A percentile compares a stretch with the other conserved stretches of the same genome.
Conservation (phyloP, 2,329 filamentous ascomycete genomes). For the Cladosporium cucumerinum region DNA sequence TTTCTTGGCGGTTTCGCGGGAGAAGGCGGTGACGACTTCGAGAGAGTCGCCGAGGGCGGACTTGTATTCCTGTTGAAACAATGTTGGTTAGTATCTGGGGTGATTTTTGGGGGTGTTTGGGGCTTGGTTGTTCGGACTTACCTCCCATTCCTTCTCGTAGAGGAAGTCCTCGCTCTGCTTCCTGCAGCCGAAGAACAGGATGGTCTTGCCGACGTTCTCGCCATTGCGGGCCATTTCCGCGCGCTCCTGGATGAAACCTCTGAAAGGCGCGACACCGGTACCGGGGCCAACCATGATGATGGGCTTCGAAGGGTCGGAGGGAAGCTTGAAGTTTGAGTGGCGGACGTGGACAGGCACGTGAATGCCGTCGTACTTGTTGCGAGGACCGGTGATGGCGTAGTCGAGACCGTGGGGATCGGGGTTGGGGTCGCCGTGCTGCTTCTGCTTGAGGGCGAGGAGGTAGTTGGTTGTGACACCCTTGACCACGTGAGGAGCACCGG, state of each 20-base stretch:
- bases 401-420: slow-evolving; percentile 80
- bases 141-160: slow-evolving; percentile 88
- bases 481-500: slow-evolving; percentile 73
- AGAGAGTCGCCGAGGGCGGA: slow-evolving; percentile 82
- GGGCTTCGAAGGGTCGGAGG: slow-evolving; percentile 89
- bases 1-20: slow-evolving; percentile 80
- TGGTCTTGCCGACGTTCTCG: slow-evolving; percentile 76
- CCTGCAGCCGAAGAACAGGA: slow-evolving; percentile 95
- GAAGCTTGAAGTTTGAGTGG: slow-evolving; percentile 98
- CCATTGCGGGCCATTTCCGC: slow-evolving; percentile 78
- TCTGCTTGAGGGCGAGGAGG: slow-evolving; percentile 88
- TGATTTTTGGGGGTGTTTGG: slow-evolving; percentile 15
- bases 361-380: slow-evolving; percentile 95
- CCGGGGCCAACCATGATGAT: slow-evolving; percentile 95
- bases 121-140: slow-evolving; percentile 48
- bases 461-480: slow-evolving; percentile 98
- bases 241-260: slow-evolving; percentile 90
- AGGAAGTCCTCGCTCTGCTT: slow-evolving; percentile 86
- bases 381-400: slow-evolving; percentile 82
- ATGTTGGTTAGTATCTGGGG: slow-evolving; percentile 16
- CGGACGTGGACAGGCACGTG: slow-evolving; percentile 93
- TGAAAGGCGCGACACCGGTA: slow-evolving; percentile 94
- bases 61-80: slow-evolving; percentile 69
- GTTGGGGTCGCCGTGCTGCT: slow-evolving; percentile 83
- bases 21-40: slow-evolving; percentile 89